phyloP scores from a whole-genome alignment of 129 eudicot species.

The Pittosporum tobira region DNA sequence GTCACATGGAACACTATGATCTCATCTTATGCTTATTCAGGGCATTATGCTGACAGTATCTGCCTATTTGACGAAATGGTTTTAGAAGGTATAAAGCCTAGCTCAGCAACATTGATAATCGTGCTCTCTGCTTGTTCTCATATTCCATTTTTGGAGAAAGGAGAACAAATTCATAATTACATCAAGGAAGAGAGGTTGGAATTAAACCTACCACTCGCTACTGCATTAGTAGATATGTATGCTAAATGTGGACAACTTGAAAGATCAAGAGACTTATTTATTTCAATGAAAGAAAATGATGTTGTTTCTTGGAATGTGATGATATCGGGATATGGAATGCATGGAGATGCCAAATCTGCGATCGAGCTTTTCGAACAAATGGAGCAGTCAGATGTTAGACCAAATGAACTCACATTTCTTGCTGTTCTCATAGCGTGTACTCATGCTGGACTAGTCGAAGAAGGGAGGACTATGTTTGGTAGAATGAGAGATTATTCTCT shows the following conservation, averaged over 20 bases:
- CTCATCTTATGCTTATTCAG: constrained; percentile 34
- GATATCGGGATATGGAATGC: constrained; percentile 76
- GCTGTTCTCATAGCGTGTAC: constrained; percentile 68
- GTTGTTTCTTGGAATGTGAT: constrained; percentile 67
- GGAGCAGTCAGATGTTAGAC: constrained; percentile 42
- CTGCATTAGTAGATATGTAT: constrained; percentile 75
- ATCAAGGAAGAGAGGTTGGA: constrained; percentile 36
- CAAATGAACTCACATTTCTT: constrained; percentile 75
- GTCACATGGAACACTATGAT: constrained; percentile 69
- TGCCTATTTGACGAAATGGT: constrained; percentile 50
- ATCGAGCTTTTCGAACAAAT: constrained; percentile 38
- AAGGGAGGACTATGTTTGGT: constrained; percentile 47
- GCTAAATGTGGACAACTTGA: constrained; percentile 73
- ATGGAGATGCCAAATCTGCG: constrained; percentile 67
- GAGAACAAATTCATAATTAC: constrained; percentile 40
- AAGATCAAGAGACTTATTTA: constrained; percentile 47
- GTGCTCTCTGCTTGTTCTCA: constrained; percentile 65
- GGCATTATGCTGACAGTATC: constrained; percentile 40
- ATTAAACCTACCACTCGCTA: constrained; percentile 37
- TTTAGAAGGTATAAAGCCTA: constrained; percentile 44
- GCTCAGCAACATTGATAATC: constrained; percentile 39
- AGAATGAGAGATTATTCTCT: constrained; percentile 55
- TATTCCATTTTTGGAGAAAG: constrained; percentile 57
- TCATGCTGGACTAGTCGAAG: constrained; percentile 69
- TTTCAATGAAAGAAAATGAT: constrained; percentile 52